These are phyloP conservation scores for Grifola frondosa DNA, from an alignment of 1,284 basidiomycete species.

Conservation along the genomic window DNA sequence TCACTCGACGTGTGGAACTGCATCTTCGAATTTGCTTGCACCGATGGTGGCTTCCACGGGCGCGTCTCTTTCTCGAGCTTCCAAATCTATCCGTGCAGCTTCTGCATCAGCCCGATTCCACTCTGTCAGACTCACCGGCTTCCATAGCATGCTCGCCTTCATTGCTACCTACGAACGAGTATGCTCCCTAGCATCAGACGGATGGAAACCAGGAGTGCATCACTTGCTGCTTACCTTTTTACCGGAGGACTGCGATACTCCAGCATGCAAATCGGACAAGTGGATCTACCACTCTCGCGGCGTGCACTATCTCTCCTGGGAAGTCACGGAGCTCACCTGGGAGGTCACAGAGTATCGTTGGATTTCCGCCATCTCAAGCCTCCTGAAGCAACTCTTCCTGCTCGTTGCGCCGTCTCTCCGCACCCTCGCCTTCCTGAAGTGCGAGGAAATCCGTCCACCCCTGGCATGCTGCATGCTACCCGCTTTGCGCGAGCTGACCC, in stretches of 20 bases:
- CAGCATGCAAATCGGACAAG: constrained; percentile 8
- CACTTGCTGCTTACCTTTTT: constrained; percentile 17
- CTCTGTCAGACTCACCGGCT: constrained; percentile 9
- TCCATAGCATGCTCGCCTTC: constrained; percentile 2
- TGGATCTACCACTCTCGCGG: constrained; percentile 12
- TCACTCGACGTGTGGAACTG: constrained; percentile 7
- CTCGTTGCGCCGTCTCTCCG: constrained; percentile 15
- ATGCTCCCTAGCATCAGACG: not conserved
- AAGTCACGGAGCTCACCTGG: constrained; percentile 15
- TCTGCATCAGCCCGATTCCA: constrained; percentile 10
- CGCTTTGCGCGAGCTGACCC: constrained; percentile 10
- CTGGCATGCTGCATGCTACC: constrained; percentile 6
- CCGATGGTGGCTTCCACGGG: constrained; percentile 11
- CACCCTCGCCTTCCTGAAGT: constrained; percentile 11
- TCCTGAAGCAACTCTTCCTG: constrained; percentile 12
- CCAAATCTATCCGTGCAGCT: constrained; percentile 2
- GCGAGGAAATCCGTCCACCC: constrained; percentile 7
- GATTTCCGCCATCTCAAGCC: constrained; percentile 12
- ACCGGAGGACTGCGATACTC: constrained; percentile 15
- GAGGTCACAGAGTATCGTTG: too few species aligned
- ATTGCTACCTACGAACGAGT: not conserved
- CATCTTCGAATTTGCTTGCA: constrained; percentile 7
- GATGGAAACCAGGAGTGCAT: constrained; percentile 1
- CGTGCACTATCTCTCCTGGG: constrained; percentile 12
- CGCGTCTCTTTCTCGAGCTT: constrained; percentile 9